phyloP scores from a whole-genome alignment of 306 rosid genomes.

The Vigna angularis region DNA sequence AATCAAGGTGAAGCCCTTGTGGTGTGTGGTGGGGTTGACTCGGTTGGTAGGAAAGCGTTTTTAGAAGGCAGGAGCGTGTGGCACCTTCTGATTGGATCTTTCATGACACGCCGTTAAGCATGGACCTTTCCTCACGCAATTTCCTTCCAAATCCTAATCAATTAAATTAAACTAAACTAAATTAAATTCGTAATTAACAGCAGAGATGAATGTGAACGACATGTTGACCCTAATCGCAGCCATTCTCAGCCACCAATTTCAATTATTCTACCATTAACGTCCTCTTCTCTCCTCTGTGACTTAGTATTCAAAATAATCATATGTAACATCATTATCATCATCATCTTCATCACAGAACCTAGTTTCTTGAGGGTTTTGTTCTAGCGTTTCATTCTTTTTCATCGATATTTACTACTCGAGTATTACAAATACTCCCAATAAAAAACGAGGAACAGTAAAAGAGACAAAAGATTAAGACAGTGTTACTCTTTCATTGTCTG shows the following conservation, averaged over 20 bases:
- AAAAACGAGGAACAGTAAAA: background rate
- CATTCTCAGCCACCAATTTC: slow-evolving; percentile 33
- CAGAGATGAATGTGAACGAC: background rate
- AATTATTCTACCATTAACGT: background rate
- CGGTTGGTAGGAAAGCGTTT: slow-evolving; percentile 40
- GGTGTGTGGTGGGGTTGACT: slow-evolving; percentile 8
- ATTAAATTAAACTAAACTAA: background rate
- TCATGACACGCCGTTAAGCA: background rate
- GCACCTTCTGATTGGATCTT: slow-evolving; percentile 14
- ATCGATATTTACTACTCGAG: background rate
- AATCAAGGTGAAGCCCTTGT: background rate
- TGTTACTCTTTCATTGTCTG: background rate
- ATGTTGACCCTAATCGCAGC: slow-evolving; percentile 27
- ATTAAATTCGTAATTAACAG: background rate
- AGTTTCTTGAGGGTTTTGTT: background rate
- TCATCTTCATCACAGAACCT: too few relatives aligned
- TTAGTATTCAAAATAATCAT: background rate
- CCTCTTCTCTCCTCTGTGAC: too few relatives aligned
- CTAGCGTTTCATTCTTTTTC: background rate
- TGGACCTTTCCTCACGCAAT: slow-evolving; percentile 41
- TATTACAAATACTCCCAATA: too few relatives aligned
- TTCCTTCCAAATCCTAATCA: background rate
- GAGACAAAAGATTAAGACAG: background rate
- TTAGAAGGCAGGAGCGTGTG: background rate
- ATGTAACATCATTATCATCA: background rate